phyloP scores from a whole-genome alignment of 2,329 filamentous ascomycete genomes.

The Cordyceps cateniannulata region DNA sequence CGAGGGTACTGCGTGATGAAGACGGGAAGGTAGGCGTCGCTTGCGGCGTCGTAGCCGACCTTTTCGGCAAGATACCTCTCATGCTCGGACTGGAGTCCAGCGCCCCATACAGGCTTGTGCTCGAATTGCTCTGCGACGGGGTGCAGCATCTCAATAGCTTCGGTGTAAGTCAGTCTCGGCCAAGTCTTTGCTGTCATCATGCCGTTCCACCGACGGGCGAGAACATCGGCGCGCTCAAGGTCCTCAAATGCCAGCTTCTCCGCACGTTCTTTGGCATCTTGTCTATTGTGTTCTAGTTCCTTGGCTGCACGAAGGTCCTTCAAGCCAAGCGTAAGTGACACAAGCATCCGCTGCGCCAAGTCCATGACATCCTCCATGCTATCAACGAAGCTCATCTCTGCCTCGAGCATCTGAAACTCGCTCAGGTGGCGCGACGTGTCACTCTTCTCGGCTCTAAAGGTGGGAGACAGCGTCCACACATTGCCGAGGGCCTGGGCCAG shows the following conservation, averaged over 20 bases:
- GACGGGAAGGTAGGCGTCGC: slow-evolving; percentile 54
- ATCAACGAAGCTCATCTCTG: slow-evolving; percentile 74
- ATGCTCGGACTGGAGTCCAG: slow-evolving; percentile 81
- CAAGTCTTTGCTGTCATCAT: slow-evolving; percentile 51
- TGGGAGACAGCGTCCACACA: slow-evolving; percentile 91
- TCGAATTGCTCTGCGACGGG: slow-evolving; percentile 57
- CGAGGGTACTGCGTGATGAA: slow-evolving; percentile 94
- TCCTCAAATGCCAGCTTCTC: slow-evolving; percentile 37
- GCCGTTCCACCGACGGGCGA: slow-evolving; percentile 66
- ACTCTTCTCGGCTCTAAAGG: slow-evolving; percentile 87
- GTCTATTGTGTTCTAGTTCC: slow-evolving; percentile 35
- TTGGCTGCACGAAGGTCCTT: slow-evolving; percentile 34
- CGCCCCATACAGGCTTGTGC: slow-evolving; percentile 62
- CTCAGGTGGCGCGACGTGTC: slow-evolving; percentile 90
- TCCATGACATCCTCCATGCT: slow-evolving; percentile 67
- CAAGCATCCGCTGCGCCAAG: slow-evolving; percentile 73
- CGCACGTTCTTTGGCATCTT: slow-evolving; percentile 31
- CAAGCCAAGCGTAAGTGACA: slow-evolving; percentile 38
- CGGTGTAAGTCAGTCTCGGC: slow-evolving; percentile 76
- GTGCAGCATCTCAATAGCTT: slow-evolving; percentile 66
- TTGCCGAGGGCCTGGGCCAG: slow-evolving; percentile 80
- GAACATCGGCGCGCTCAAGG: slow-evolving; percentile 35
- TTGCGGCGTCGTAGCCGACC: slow-evolving; percentile 46
- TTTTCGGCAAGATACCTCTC: slow-evolving; percentile 76
- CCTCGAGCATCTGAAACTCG: slow-evolving; percentile 99